Conservation (phyloP, 2,329 filamentous ascomycete species). For the Venturiaceae sp. region DNA sequence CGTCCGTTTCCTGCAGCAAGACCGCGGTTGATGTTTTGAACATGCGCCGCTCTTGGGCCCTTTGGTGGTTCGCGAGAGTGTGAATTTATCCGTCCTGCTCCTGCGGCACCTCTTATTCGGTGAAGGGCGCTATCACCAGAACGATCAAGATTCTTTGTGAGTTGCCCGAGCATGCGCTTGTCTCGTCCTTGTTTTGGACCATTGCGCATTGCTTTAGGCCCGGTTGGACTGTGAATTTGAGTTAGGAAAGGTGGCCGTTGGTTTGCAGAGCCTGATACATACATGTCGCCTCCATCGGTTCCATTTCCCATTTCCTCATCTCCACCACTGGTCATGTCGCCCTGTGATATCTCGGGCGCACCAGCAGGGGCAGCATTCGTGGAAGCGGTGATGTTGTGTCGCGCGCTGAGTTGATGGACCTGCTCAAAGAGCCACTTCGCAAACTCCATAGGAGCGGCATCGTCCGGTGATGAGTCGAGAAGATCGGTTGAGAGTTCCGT, state of each 20-base stretch:
- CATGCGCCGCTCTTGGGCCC: constrained; percentile 51
- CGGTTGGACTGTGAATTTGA: constrained; percentile 60
- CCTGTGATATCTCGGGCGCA: constrained; percentile 1
- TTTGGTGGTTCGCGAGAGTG: constrained; percentile 57
- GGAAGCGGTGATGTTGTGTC: constrained; percentile 44
- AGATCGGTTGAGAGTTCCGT: constrained; percentile 81
- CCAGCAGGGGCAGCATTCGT: constrained; percentile 16
- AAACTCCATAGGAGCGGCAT: constrained; percentile 74
- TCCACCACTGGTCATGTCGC: background rate
- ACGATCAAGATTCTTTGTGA: constrained; percentile 75
- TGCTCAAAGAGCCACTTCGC: constrained; percentile 90
- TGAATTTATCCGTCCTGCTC: constrained; percentile 71
- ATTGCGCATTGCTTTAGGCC: constrained; percentile 89
- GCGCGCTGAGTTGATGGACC: constrained; percentile 56
- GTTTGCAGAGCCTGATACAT: constrained; percentile 1
- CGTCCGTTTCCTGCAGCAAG: constrained; percentile 5
- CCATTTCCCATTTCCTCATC: constrained; percentile 10
- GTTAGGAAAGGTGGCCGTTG: constrained; percentile 11
- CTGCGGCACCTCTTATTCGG: constrained; percentile 60
- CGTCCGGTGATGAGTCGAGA: constrained; percentile 70
- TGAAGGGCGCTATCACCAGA: constrained; percentile 66
- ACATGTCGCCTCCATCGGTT: constrained; percentile 6
- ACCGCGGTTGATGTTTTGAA: constrained; percentile 3
- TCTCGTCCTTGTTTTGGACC: constrained; percentile 43
- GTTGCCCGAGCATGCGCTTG: constrained; percentile 76